Base-by-base conservation (phyloP, 2,329 filamentous ascomycete genomes). In the Xylariaceae sp. region DNA sequence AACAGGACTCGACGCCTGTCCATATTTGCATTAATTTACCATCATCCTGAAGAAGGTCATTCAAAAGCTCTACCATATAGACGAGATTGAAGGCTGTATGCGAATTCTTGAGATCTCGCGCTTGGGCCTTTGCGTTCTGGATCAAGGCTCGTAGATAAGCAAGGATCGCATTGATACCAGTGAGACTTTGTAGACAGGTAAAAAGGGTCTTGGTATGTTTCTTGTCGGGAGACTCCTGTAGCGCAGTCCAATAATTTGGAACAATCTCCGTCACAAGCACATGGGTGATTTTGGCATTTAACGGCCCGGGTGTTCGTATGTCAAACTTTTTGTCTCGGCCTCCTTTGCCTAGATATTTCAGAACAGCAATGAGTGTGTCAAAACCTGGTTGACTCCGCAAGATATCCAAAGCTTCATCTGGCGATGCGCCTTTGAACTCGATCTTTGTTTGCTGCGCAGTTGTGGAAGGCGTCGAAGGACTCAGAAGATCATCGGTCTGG, bases 241-340 rank as follows among this genome's bases (percentile, higher is more conserved):
- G 65, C 9, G 83, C 63, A 3, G 76, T 66, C 93, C 94, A 97
- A 70, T 93, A 96, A 65, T 92, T 89, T 1, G 89, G 88, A 7
- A 90, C 75, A 22, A 88, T 91, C 31, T 85, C 82, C 14, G 81
- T 85, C 53, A 95, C 83, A 34, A 99, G 73, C 3, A 82, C 73
- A 64, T 91, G 86, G 47, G 93, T 76, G 31, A 97, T 82, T 61
- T 91, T 88, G 17, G 90, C 84, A 51, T 84, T 82, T 55, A 83
- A 73, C 1, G 92, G 85, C 31, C 80, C 80, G 3, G 90, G 86
- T 2, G 75, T 69, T 42, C 77, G 74, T 45, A 93, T 77, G 59
- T 81, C 79, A 63, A 87, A 83, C 5, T 56, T 53, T 1, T 59
- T 61, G 33, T 53, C 55, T 40, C 63, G 50, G 17, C 51, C 47